A percentile compares a stretch with the other conserved stretches of the same genome.
Evolutionary conservation across 2,329 filamentous ascomycete species (phyloP).

Genomic region (Monilinia aucupariae): DNA sequence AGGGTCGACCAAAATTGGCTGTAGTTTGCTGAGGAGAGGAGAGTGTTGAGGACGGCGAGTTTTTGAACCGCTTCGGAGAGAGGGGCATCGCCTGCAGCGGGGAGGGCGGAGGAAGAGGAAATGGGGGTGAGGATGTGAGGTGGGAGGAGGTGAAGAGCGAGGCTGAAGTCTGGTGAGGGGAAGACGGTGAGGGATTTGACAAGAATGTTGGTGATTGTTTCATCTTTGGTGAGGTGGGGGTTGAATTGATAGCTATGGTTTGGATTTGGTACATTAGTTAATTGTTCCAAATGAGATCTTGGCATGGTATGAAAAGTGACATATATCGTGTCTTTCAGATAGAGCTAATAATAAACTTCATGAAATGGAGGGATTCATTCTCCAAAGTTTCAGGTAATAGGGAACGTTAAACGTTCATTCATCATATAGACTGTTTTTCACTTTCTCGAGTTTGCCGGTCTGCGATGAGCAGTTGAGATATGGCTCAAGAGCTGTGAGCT

Average conservation of each 20-base stretch:
- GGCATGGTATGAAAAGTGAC: constrained; percentile 15
- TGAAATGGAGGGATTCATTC: constrained; percentile 50
- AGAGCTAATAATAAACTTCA: constrained; percentile 74
- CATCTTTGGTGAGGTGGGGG: constrained; percentile 92
- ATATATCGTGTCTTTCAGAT: constrained; percentile 53
- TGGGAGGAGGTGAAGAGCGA: constrained; percentile 88
- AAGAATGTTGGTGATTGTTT: constrained; percentile 97
- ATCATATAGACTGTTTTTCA: constrained; percentile 51
- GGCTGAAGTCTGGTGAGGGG: constrained; percentile 89
- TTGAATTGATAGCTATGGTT: constrained; percentile 91
- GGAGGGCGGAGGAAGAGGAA: constrained; percentile 43
- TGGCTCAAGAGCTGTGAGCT: neutral
- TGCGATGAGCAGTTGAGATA: neutral
- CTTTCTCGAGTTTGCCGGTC: neutral
- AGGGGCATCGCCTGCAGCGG: constrained; percentile 54
- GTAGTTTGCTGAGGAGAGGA: constrained; percentile 89
- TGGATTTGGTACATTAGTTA: constrained; percentile 10
- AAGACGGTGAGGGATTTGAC: constrained; percentile 98
- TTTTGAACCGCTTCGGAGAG: constrained; percentile 81
- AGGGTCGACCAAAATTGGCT: constrained; percentile 87
- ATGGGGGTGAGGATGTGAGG: constrained; percentile 67
- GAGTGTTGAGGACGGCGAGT: constrained; percentile 61
- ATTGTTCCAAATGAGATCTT: neutral
- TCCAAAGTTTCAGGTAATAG: constrained; percentile 84
- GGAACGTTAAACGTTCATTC: constrained; percentile 82